phyloP scores from a whole-genome alignment of 805 yeast genomes.

The Candida odintsovae region DNA sequence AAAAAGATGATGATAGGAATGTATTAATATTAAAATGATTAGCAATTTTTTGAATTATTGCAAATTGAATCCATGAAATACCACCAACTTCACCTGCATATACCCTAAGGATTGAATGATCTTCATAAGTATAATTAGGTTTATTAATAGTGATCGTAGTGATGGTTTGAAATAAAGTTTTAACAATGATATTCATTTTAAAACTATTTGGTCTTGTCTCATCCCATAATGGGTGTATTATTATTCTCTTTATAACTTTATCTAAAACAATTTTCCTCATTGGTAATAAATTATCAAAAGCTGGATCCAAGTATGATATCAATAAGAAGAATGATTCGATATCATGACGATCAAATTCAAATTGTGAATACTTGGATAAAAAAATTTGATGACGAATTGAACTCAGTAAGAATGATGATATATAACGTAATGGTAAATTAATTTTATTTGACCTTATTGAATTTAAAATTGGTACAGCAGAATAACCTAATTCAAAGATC shows the following conservation, averaged over 20 bases:
- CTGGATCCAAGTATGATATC: constrained; percentile 14
- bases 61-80: constrained; percentile 3
- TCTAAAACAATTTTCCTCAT: constrained; percentile 8
- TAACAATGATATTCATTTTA: constrained; percentile 10
- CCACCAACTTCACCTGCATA: constrained; percentile 8
- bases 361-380: not conserved
- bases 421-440: constrained; percentile 9
- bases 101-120: constrained; percentile 6
- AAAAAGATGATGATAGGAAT: constrained; percentile 1
- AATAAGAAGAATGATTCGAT: constrained; percentile 10
- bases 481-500: constrained; percentile 3
- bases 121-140: constrained; percentile 1
- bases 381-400: constrained; percentile 6
- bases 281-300: constrained; percentile 15
- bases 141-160: not conserved
- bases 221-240: not conserved
- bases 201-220: constrained; percentile 3
- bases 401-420: constrained; percentile 7
- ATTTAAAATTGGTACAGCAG: constrained; percentile 10
- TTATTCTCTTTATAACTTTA: constrained; percentile 1
- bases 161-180: not conserved
- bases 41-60: constrained; percentile 7
- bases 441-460: constrained; percentile 3
- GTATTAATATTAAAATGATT: constrained; percentile 1
- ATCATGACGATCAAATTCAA: not conserved